phyloP scores from a whole-genome alignment of 768 basidiomycete species.

The Lactifluus piperatus region DNA sequence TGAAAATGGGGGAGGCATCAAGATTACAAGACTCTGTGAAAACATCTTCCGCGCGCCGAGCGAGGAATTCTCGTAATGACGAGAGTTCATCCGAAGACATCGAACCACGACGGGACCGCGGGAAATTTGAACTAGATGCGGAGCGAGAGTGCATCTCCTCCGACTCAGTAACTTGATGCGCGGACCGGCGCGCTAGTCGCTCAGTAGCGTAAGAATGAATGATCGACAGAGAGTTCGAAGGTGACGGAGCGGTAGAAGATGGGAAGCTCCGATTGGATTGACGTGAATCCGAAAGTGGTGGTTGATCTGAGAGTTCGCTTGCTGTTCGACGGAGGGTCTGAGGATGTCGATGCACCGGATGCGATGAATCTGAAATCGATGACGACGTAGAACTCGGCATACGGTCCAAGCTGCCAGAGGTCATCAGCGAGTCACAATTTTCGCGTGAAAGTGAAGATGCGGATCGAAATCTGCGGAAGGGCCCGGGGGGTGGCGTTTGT shows the following conservation, averaged over 20 bases:
- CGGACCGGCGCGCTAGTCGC: background rate
- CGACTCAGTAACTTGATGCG: background rate
- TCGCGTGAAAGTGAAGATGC: background rate
- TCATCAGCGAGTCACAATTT: background rate
- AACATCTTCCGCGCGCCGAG: conserved; percentile 4
- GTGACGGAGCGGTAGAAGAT: background rate
- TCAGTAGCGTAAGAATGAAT: background rate
- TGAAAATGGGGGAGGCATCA: background rate
- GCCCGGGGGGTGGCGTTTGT: background rate
- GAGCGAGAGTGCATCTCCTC: background rate
- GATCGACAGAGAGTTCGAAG: background rate
- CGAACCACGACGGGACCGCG: background rate
- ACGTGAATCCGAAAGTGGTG: background rate
- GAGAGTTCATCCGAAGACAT: conserved; percentile 12
- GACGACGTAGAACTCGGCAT: background rate
- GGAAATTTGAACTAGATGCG: background rate
- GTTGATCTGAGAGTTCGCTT: background rate
- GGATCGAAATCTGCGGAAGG: background rate
- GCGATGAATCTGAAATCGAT: background rate
- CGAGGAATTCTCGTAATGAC: conserved; percentile 9
- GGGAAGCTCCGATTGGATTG: background rate
- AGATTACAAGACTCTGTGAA: background rate
- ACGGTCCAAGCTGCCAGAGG: background rate
- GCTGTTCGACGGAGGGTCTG: conserved; percentile 4
- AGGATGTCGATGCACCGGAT: background rate